Conservation (phyloP, 1,284 basidiomycete genomes). For the Puccinia brachypodii region DNA sequence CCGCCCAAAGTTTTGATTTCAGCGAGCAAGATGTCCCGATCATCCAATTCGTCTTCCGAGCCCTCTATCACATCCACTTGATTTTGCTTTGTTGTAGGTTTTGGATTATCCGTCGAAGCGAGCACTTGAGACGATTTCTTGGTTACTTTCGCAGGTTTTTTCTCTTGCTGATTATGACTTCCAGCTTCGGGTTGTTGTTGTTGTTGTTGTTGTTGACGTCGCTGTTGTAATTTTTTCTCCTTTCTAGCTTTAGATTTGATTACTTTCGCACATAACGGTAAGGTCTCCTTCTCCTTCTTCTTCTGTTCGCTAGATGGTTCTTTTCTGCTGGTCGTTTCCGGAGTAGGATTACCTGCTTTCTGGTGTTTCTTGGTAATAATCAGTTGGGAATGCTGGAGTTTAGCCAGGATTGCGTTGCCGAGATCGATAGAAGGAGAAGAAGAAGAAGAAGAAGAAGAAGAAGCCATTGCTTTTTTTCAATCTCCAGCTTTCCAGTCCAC, state of each 20-base stretch:
- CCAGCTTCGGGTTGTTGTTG: background rate
- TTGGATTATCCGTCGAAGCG: too few species aligned
- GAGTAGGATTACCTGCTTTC: background rate
- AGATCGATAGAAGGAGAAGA: background rate
- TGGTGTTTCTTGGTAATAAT: background rate
- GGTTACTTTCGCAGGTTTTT: background rate
- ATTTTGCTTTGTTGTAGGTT: background rate
- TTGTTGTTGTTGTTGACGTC: too few species aligned
- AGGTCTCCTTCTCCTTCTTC: background rate
- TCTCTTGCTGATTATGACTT: background rate
- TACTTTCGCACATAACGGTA: background rate
- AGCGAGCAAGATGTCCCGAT: background rate
- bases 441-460: too few species aligned
- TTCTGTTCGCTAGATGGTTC: background rate
- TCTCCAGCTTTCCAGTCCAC: too few species aligned
- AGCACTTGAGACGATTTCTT: too few species aligned
- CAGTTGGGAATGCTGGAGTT: background rate
- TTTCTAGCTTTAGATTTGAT: background rate
- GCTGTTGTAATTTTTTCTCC: background rate
- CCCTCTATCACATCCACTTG: background rate
- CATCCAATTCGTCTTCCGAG: background rate
- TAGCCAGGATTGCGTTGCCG: background rate
- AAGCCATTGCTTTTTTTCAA: too few species aligned
- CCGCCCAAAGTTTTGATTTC: slow-evolving; percentile 16
- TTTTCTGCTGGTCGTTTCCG: background rate